phyloP scores from a whole-genome alignment of 2,329 filamentous ascomycete species.

The Aschersonia sp. region DNA sequence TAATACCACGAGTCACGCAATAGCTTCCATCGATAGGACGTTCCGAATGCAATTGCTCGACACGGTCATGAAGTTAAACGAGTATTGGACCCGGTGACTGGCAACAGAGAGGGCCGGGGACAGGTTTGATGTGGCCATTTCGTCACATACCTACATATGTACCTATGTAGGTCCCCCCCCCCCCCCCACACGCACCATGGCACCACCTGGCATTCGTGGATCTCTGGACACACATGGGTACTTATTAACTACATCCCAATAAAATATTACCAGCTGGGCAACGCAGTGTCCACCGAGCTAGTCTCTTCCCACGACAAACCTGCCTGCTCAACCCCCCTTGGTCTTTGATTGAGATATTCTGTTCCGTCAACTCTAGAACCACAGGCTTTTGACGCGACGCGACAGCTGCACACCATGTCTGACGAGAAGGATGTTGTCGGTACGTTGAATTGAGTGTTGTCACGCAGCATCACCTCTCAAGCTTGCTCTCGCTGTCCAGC shows the following conservation, averaged over 20 bases:
- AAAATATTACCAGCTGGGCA: neutral
- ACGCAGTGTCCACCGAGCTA: slow-evolving; percentile 3
- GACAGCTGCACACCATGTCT: slow-evolving; percentile 23
- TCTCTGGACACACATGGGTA: no score
- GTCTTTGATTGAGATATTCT: neutral
- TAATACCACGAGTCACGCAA: no score
- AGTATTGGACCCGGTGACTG: no score
- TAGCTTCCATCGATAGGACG: no score
- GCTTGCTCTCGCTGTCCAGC: slow-evolving; percentile 1
- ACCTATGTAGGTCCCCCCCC: no score
- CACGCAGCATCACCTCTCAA: neutral
- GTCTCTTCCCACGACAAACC: neutral
- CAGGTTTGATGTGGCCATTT: no score
- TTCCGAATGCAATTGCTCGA: no score
- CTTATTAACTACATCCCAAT: neutral
- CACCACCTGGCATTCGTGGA: neutral
- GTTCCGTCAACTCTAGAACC: neutral
- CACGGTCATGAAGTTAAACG: no score
- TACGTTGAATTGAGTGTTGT: slow-evolving; percentile 13
- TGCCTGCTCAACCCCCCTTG: neutral
- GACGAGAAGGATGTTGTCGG: slow-evolving; percentile 30
- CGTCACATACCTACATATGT: no score
- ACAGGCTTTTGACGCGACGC: neutral
- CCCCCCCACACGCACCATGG: neutral
- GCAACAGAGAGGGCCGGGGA: no score